Evolutionary conservation across 2,329 filamentous ascomycete species (phyloP).

Genomic region (Xylariomycetidae sp.): DNA sequence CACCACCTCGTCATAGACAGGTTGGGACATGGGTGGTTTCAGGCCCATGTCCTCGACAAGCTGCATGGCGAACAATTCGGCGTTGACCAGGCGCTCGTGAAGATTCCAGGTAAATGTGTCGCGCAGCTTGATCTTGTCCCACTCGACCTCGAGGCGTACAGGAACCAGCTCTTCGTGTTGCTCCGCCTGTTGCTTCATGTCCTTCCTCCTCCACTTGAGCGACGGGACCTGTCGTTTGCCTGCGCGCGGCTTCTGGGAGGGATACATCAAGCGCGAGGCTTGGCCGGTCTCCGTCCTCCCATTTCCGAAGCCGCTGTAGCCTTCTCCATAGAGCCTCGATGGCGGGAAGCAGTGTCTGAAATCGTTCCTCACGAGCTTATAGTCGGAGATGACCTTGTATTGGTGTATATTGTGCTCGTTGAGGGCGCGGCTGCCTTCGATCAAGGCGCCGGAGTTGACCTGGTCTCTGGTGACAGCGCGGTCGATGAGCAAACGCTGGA

Average conservation of each 20-base stretch:
- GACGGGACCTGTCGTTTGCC: constrained; percentile 70
- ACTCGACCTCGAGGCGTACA: constrained; percentile 85
- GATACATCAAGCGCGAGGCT: constrained; percentile 71
- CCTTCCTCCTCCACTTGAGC: constrained; percentile 70
- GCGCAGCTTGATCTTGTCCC: constrained; percentile 89
- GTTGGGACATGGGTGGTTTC: constrained; percentile 62
- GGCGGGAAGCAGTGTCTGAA: constrained; percentile 51
- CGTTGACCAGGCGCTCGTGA: constrained; percentile 76
- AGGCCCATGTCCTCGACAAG: constrained; percentile 86
- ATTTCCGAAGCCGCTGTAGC: constrained; percentile 88
- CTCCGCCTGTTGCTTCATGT: constrained; percentile 79
- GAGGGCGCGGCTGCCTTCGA: constrained; percentile 44
- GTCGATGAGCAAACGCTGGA: constrained; percentile 47
- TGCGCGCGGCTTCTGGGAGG: constrained; percentile 65
- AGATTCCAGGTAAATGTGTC: constrained; percentile 99
- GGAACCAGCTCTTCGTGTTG: constrained; percentile 88
- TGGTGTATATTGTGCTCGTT: constrained; percentile 56
- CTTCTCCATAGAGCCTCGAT: constrained; percentile 58
- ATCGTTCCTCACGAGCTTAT: constrained; percentile 53
- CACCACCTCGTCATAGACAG: constrained; percentile 54
- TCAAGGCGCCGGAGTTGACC: constrained; percentile 47
- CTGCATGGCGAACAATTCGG: constrained; percentile 80
- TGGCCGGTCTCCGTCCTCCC: constrained; percentile 66
- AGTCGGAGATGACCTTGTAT: constrained; percentile 63
- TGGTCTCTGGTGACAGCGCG: constrained; percentile 49